Evolutionary conservation across 495 filamentous ascomycete species (phyloP).

Genomic region (Neurospora sp.): DNA sequence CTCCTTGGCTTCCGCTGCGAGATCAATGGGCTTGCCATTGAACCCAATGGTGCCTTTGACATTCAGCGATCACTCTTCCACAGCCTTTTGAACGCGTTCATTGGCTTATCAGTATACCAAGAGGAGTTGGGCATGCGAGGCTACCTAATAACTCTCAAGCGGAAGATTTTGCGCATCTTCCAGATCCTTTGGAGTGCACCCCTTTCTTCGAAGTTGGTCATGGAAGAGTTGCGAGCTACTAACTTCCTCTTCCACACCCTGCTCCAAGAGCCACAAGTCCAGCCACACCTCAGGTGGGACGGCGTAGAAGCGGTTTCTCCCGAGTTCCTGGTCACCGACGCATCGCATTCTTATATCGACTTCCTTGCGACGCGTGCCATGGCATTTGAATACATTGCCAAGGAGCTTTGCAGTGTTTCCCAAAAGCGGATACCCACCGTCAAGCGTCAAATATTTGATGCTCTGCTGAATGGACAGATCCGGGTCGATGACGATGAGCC

Average conservation of each 20-base stretch:
- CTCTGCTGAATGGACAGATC: slow-evolving; percentile 69
- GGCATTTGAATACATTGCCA: slow-evolving; percentile 70
- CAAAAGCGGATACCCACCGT: slow-evolving; percentile 60
- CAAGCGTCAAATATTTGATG: slow-evolving; percentile 66
- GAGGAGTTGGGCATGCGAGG: slow-evolving; percentile 49
- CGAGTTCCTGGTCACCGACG: slow-evolving; percentile 54
- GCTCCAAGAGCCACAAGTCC: slow-evolving; percentile 51
- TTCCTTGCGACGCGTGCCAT: slow-evolving; percentile 66
- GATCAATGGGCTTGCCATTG: slow-evolving; percentile 52
- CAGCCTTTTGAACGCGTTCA: slow-evolving; percentile 55
- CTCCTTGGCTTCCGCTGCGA: slow-evolving; percentile 79
- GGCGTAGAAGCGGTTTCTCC: slow-evolving; percentile 36
- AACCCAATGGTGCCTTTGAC: slow-evolving; percentile 54
- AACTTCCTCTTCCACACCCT: slow-evolving; percentile 67
- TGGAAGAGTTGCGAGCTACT: slow-evolving; percentile 65
- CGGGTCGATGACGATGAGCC: slow-evolving; percentile 49
- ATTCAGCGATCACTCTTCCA: slow-evolving; percentile 70
- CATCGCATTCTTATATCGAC: slow-evolving; percentile 55
- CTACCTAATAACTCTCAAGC: slow-evolving; percentile 66
- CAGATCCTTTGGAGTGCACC: slow-evolving; percentile 74
- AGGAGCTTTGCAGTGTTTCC: slow-evolving; percentile 71
- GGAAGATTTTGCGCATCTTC: slow-evolving; percentile 66
- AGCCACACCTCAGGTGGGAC: slow-evolving; percentile 59
- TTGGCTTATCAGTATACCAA: slow-evolving; percentile 50
- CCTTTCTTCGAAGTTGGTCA: slow-evolving; percentile 61